phyloP scores from a whole-genome alignment of 1,284 basidiomycete genomes.

The Meira miltonrushii region DNA sequence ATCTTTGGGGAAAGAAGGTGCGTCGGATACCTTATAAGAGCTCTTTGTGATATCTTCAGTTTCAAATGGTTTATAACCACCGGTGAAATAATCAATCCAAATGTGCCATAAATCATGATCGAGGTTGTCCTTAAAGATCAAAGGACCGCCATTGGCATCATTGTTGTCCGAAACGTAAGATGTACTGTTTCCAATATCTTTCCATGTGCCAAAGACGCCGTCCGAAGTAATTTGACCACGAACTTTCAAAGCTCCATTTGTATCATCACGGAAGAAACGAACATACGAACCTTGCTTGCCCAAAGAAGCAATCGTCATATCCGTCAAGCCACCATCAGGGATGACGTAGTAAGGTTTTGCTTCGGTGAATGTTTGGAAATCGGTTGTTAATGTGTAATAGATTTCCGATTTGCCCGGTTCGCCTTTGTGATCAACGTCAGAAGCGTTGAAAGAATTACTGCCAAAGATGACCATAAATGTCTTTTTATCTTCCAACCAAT shows the following conservation, averaged over 20 bases:
- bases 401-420: background rate
- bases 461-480: background rate
- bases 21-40: background rate
- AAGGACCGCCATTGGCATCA: constrained; percentile 8
- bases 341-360: constrained; percentile 1
- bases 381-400: background rate
- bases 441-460: constrained; percentile 1
- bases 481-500: constrained; percentile 3
- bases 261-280: constrained; percentile 13
- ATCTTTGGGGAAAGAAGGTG: constrained; percentile 4
- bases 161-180: background rate
- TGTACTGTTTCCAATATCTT: background rate
- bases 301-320: constrained; percentile 6
- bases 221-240: constrained; percentile 5
- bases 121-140: constrained; percentile 9
- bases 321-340: background rate
- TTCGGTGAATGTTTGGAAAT: constrained; percentile 3
- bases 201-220: background rate
- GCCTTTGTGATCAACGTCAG: background rate
- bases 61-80: constrained; percentile 8
- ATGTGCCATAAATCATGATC: constrained; percentile 1
- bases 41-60: background rate
- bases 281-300: background rate
- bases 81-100: constrained; percentile 8
- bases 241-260: constrained; percentile 7